Base-by-base conservation (phyloP, 148 eudicot species). In the Vaccinium macrocarpon region DNA sequence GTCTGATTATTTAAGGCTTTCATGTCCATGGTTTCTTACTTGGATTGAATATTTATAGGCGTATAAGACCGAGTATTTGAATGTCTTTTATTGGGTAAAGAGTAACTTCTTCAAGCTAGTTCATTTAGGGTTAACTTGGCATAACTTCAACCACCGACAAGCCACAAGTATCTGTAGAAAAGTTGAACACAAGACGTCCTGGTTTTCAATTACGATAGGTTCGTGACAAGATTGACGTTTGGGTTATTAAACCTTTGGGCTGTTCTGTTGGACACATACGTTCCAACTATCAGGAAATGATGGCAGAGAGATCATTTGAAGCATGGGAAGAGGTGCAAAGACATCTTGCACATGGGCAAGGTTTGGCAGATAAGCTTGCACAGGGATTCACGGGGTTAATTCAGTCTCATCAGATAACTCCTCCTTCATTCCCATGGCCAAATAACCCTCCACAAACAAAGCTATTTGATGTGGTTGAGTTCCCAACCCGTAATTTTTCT, bases 241-340 rank as follows among this genome's bases (percentile, higher is more conserved):
- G 72, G 29, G 6, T 11, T 66, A 25, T 25, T 66, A 32, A 66
- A 66, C 32, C 4, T 27, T 68, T 2, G 73, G 42, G 73, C 18
- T 68, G 13, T 68, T 16, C 71, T 11, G 15, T 9, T 27, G 42
- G 74, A 38, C 21, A 55, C 19, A 48, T 15, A 71, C 29, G 84
- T 52, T 21, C 56, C n/a, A 35, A 74, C 21, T 9, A 42, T 15
- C 56, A 68, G 4, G 50, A 82, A 84, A 92, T 93, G 95, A 95
- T 98, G 48, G 91, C 92, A 29, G 98, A 95, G 92, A 92, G 99
- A 86, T 93, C 98, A 13, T 88, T 97, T 81, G 98, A 97, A 84
- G 95, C 99, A 32, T 97, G 99, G 99, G 99, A 97, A 85, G 99
- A 95, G 93, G 96, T 97, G 84, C 99, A 97, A 86, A 88, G 98